phyloP scores from a whole-genome alignment of 305 asterid species.

The Fraxinus sp. region DNA sequence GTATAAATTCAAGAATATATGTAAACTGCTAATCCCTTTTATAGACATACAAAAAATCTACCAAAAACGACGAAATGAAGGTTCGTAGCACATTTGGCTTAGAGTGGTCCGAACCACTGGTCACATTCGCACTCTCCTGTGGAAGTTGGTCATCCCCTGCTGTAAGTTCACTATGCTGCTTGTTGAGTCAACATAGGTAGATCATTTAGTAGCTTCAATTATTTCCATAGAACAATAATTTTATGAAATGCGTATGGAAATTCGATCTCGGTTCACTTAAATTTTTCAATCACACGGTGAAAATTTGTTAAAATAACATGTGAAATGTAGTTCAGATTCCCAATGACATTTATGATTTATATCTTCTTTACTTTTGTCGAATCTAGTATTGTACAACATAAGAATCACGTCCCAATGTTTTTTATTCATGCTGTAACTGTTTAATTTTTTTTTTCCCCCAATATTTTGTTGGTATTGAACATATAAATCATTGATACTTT shows the following conservation, averaged over 20 bases:
- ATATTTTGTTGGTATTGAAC: not conserved
- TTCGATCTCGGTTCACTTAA: not conserved
- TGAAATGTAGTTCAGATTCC: too few relatives aligned
- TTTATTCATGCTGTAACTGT: not conserved
- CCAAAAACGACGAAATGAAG: slow-evolving; percentile 48
- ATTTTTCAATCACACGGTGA: not conserved
- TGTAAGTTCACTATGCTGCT: slow-evolving; percentile 45
- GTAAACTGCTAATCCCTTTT: not conserved
- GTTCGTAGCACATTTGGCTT: slow-evolving; percentile 52
- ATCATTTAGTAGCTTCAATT: not conserved
- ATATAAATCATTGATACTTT: not conserved
- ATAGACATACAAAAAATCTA: slow-evolving; percentile 55
- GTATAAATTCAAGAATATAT: not conserved
- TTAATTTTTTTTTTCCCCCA: too few relatives aligned
- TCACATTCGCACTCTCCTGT: slow-evolving; percentile 84
- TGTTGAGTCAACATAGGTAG: not conserved
- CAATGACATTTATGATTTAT: too few relatives aligned
- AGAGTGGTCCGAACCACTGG: slow-evolving; percentile 88
- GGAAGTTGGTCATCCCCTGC: slow-evolving; percentile 98
- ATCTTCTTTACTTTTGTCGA: too few relatives aligned
- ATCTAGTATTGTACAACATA: too few relatives aligned
- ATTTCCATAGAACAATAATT: not conserved
- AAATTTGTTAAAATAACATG: too few relatives aligned
- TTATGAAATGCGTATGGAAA: not conserved
- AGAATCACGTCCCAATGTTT: too few relatives aligned